phyloP scores from a whole-genome alignment of 768 basidiomycete species.

The Erythrobasidium yunnanense region DNA sequence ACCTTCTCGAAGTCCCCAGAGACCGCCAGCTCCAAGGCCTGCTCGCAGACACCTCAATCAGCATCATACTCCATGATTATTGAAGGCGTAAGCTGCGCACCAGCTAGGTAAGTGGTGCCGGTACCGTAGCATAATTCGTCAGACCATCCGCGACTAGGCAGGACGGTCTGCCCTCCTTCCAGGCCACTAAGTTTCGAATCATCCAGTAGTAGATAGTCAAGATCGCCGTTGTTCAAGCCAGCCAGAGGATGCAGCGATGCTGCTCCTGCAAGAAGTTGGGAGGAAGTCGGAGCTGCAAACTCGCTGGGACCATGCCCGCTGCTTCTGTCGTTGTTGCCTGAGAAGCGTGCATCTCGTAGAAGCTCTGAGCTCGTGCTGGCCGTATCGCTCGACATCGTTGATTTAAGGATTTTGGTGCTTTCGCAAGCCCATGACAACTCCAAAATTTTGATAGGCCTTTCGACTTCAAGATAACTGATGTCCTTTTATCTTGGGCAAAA shows the following conservation, averaged over 20 bases:
- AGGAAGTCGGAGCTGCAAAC: constrained; percentile 70
- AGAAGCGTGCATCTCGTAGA: constrained; percentile 32
- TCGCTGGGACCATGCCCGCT: too few relatives aligned
- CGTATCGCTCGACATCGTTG: neutral
- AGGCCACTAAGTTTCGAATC: constrained; percentile 89
- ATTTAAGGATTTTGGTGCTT: neutral
- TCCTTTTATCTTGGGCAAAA: too few relatives aligned
- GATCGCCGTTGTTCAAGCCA: constrained; percentile 59
- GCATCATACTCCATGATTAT: constrained; percentile 46
- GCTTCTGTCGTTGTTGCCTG: constrained; percentile 29
- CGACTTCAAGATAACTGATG: too few relatives aligned
- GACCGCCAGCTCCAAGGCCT: constrained; percentile 90
- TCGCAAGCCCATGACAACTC: neutral
- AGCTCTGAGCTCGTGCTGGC: constrained; percentile 30
- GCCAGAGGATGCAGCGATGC: constrained; percentile 88
- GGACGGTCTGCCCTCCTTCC: constrained; percentile 77
- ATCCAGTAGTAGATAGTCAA: constrained; percentile 90
- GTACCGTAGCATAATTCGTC: constrained; percentile 99
- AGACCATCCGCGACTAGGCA: constrained; percentile 94
- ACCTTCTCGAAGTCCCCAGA: constrained; percentile 94
- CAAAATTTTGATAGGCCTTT: too few relatives aligned
- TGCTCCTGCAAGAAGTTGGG: constrained; percentile 76
- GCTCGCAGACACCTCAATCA: constrained; percentile 58
- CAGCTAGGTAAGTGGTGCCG: constrained; percentile 94
- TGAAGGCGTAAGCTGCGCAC: constrained; percentile 50